Base-by-base conservation (phyloP, 192 early-diverging fungal species). In the Backusella tuberculispora region DNA sequence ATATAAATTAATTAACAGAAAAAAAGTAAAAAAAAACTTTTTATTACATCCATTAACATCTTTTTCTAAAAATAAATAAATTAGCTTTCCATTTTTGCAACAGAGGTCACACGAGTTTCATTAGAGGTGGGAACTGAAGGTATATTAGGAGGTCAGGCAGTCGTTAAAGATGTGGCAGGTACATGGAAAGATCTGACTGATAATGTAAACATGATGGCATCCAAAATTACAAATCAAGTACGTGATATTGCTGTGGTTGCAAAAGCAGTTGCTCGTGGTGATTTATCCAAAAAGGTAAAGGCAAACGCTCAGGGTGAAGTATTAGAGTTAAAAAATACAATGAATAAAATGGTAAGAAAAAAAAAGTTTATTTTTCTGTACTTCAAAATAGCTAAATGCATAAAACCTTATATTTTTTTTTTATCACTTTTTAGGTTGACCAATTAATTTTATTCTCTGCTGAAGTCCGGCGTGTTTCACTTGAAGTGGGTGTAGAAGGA, bases 401-500 rank as follows among this genome's bases (percentile, higher is more conserved):
- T 66, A 40, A 34, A 34, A 34, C 29, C 29, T 34, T 34, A 34
- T 34, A 1, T 34, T 34, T 34, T 2, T 34, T 34, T 34, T 34
- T 34, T 2, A 34, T 34, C 29, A 34, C 29, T 2, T 34, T 66
- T 68, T 43, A 68, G 66, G 77, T 82, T n/a, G 80, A 84, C 29
- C 83, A 84, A 60, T 71, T 85, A 63, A 69, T 73, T 9, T 75
- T 79, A 7, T 85, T 85, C 71, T 80, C 84, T 40, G 80, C 79
- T 45, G 90, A 94, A 82, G 92, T 92, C 2, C 88, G 88, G 0
- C 88, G 92, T 48, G 90, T 94, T 5, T 89, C 92, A 6, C 78
- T 82, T 9, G 90, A 92, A 77, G 92, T 93, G 34, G 92, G 92
- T 12, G 91, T 88, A 17, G 85, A 90, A 72, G 92, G 92, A 17